A percentile compares a stretch with the other conserved stretches of the same genome.
Conservation (phyloP, 2,329 filamentous ascomycete species). For the Sarocladium strictum region DNA sequence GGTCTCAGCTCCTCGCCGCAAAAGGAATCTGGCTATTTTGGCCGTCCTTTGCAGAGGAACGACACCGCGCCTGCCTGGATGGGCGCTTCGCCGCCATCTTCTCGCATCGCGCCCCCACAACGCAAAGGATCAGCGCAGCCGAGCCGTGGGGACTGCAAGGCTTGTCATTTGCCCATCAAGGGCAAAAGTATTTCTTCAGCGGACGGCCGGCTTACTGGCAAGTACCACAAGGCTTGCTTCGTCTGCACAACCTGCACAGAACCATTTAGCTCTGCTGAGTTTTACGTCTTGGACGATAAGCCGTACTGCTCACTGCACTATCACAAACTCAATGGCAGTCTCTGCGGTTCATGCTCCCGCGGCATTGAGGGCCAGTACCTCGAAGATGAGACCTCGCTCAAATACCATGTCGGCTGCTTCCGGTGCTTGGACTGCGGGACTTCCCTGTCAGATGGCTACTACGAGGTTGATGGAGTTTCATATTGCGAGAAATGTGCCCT, state of each 20-base stretch:
- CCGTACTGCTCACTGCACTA: slow-evolving; percentile 93
- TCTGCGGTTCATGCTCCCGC: slow-evolving; percentile 71
- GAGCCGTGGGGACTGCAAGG: slow-evolving; percentile 73
- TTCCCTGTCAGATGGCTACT: slow-evolving; percentile 78
- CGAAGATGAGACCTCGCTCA: slow-evolving; percentile 69
- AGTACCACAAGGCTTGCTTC: slow-evolving; percentile 94
- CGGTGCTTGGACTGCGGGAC: slow-evolving; percentile 72
- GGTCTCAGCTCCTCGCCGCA: slow-evolving; percentile 12
- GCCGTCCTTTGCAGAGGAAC: slow-evolving; percentile 9
- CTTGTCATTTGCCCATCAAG: slow-evolving; percentile 70
- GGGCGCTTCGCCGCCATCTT: slow-evolving; percentile 8
- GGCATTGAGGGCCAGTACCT: slow-evolving; percentile 94
- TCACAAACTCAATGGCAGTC: slow-evolving; percentile 80
- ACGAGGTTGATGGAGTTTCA: slow-evolving; percentile 72
- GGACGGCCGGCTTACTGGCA: slow-evolving; percentile 83
- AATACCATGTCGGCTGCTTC: slow-evolving; percentile 86
- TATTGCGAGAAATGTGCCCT: slow-evolving; percentile 88
- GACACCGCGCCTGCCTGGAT: slow-evolving; percentile 7
- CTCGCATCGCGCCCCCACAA: slow-evolving; percentile 16
- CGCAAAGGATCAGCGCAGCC: slow-evolving; percentile 33
- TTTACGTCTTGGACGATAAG: slow-evolving; percentile 82
- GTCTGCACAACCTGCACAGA: slow-evolving; percentile 78
- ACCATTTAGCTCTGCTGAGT: slow-evolving; percentile 80
- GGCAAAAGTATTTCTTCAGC: slow-evolving; percentile 93
- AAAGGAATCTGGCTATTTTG: slow-evolving; percentile 11